Percentiles rank a stretch among this genome's conserved stretches.
Evolutionary conservation across 352 stramenopile species (phyloP).

Genomic region (Phytophthora parvispora): DNA sequence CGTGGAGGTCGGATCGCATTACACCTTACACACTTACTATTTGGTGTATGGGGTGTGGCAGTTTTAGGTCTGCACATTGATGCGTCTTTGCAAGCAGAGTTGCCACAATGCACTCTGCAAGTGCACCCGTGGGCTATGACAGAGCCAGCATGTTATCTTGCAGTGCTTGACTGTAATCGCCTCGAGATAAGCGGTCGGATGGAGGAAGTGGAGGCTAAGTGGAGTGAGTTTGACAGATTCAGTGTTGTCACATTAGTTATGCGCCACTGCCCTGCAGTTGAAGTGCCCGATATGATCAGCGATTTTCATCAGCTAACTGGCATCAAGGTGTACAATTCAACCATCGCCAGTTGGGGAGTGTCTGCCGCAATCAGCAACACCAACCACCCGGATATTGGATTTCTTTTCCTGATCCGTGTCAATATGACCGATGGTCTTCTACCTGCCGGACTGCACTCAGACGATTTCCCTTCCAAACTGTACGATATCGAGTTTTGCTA

Average conservation of each 20-base stretch:
- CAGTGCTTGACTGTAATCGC: conserved; percentile 34
- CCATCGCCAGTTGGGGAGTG: conserved; percentile 17
- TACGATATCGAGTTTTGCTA: conserved; percentile 43
- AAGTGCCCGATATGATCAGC: conserved; percentile 23
- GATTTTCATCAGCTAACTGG: conserved; percentile 27
- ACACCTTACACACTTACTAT: not conserved
- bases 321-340: conserved; percentile 51
- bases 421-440: conserved; percentile 38
- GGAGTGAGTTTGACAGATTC: conserved; percentile 26
- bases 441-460: conserved; percentile 31
- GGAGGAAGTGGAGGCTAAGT: conserved; percentile 9
- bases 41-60: conserved; percentile 10
- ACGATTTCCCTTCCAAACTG: conserved; percentile 31
- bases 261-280: conserved; percentile 32
- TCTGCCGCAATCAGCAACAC: conserved; percentile 26
- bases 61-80: conserved; percentile 21
- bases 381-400: conserved; percentile 25
- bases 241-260: conserved; percentile 35
- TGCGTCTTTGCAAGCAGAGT: conserved; percentile 5
- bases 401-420: conserved; percentile 37
- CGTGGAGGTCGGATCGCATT: not conserved
- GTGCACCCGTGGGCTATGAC: conserved; percentile 35
- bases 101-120: conserved; percentile 20
- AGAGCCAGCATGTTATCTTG: conserved; percentile 34
- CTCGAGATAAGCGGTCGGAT: conserved; percentile 12